Percentiles rank a stretch among this genome's conserved stretches.
These are phyloP conservation scores for Aureobasidium musti DNA, from an alignment of 2,329 filamentous ascomycete genomes.

Conservation along the genomic window DNA sequence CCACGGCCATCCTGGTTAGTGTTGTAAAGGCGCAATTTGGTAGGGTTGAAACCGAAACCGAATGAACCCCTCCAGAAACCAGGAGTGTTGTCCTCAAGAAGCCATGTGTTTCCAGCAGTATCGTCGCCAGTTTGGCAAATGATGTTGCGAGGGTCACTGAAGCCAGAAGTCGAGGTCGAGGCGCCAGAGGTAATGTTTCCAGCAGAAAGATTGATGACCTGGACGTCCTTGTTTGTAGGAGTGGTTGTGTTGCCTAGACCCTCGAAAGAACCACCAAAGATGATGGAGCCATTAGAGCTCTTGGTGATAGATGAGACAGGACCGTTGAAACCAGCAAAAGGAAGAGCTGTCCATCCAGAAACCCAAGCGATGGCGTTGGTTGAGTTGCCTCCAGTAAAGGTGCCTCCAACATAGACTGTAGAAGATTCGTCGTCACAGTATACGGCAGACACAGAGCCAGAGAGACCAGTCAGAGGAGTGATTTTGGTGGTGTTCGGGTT, in stretches of 20 bases:
- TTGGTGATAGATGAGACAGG: conserved; percentile 84
- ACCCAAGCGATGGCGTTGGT: conserved; percentile 88
- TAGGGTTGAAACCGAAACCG: conserved; percentile 80
- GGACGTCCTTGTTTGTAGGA: conserved; percentile 66
- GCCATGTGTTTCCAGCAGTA: conserved; percentile 76
- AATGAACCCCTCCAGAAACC: conserved; percentile 86
- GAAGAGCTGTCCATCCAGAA: conserved; percentile 73
- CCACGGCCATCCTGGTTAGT: conserved; percentile 77
- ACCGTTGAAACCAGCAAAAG: conserved; percentile 93
- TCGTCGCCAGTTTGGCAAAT: conserved; percentile 75
- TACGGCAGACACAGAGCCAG: conserved; percentile 78
- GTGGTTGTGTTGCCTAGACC: conserved; percentile 79
- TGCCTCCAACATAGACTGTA: conserved; percentile 89
- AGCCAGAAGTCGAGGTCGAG: conserved; percentile 63
- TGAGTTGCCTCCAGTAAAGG: conserved; percentile 76
- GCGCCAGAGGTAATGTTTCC: conserved; percentile 70
- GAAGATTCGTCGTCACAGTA: conserved; percentile 76
- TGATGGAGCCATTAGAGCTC: conserved; percentile 76
- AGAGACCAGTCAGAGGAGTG: conserved; percentile 74
- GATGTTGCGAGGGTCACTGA: conserved; percentile 75
- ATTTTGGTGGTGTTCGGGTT: conserved; percentile 70
- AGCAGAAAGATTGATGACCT: conserved; percentile 81
- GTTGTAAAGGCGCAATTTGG: conserved; percentile 85
- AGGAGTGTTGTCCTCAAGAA: conserved; percentile 70
- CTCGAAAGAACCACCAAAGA: conserved; percentile 90